Evolutionary conservation across 768 basidiomycete species (phyloP).

Genomic region (Podaxis sp.): DNA sequence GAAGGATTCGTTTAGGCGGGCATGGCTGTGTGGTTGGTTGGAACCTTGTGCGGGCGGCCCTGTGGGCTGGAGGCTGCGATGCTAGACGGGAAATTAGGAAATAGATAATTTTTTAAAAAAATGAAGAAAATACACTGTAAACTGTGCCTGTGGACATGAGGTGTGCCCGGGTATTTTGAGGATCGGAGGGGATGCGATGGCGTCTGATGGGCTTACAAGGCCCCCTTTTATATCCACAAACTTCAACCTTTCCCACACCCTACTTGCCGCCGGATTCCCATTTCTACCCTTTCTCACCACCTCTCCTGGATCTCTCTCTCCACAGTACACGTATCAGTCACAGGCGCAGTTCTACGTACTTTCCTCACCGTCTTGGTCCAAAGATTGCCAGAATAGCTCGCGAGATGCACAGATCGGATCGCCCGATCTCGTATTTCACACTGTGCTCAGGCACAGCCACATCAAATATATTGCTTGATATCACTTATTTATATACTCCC

Average conservation of each 20-base stretch:
- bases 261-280: constrained; percentile 12
- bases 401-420: not conserved
- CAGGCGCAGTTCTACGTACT: not conserved
- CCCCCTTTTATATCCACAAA: constrained; percentile 12
- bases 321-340: too few species aligned
- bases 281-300: not conserved
- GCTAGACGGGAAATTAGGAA: not conserved
- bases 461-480: constrained; percentile 2
- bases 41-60: constrained; percentile 12
- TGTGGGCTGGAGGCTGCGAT: constrained; percentile 15
- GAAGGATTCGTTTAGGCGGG: constrained; percentile 18
- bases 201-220: constrained; percentile 8
- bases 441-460: constrained; percentile 13
- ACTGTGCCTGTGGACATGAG: constrained; percentile 13
- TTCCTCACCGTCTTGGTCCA: too few species aligned
- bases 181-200: not conserved
- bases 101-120: not conserved
- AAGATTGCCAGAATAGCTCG: not conserved
- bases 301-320: not conserved
- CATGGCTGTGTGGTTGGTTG: constrained; percentile 14
- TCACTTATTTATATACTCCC: constrained; percentile 13
- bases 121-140: constrained; percentile 8
- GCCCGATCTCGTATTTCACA: constrained; percentile 10
- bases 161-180: constrained; percentile 2
- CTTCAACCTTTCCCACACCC: constrained; percentile 13